Base-by-base conservation (phyloP, 768 basidiomycete genomes). In the Suillus weaverae region DNA sequence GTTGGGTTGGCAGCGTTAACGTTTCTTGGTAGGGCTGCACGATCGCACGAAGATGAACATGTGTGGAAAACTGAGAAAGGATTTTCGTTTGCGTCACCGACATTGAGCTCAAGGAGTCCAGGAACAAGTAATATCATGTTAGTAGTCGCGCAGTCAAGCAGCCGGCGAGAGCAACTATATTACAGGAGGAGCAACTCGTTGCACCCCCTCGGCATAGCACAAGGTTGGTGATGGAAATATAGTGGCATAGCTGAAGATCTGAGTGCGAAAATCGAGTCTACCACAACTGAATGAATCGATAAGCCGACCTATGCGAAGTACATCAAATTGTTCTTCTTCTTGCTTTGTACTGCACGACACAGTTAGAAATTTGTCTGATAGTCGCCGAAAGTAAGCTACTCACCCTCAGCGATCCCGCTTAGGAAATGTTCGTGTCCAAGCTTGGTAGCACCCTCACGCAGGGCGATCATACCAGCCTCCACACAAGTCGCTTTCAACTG, bases 291-390 rank as follows among this genome's bases (percentile, higher is more conserved):
- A 59, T 30, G 38, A 18, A 59, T 39, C 5, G 26, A 38, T 30
- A 39, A 10, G 4, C 26, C 38, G 10, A 39, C 16, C 81, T 90
- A 95, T 57, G 92, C 93, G 77, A 94, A 95, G 81, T 95, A 95
- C 86, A 94, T 89, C 74, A 98, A 88, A 73, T 94, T 90, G 74
- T 99, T 99, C 88, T 99, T 99, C 88, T 99, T 99, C 89, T 98
- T 96, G 79, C 94, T 94, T 86, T 99, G 97, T 63, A 99, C 90
- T 98, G 78, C 60, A 76, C 63, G 50, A 75, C 62, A 41, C 38
- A 26, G 39, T 59, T 20, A 59, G 57, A 30, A 59, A 7, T 1
- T 46, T 39, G 68, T 79, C 57, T 78, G 39, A 67, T 51, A 41
- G 26, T 26, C 16, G 30, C 61, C 13, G 30, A 35, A 53, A 60